Percentiles rank a stretch among this genome's conserved stretches.
phyloP scores from a whole-genome alignment of 495 filamentous ascomycete genomes.

The Daldinia loculata region DNA sequence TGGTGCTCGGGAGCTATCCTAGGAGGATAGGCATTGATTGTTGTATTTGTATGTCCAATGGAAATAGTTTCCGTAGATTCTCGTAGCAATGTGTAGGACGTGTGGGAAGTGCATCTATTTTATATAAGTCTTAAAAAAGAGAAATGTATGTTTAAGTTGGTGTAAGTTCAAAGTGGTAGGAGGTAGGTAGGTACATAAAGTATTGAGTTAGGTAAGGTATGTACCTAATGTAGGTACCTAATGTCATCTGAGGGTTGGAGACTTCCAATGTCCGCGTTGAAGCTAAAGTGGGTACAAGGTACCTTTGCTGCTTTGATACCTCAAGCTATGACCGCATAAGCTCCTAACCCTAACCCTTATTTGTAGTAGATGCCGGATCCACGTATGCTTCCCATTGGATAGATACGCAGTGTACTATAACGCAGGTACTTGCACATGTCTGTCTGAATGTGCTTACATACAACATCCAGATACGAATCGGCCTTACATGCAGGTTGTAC shows the following conservation, averaged over 20 bases:
- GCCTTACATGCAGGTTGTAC: too few relatives aligned
- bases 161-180: background rate
- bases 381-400: background rate
- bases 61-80: background rate
- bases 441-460: background rate
- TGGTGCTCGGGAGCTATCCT: slow-evolving; percentile 55
- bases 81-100: background rate
- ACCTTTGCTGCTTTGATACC: too few relatives aligned
- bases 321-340: background rate
- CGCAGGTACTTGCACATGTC: background rate
- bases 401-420: background rate
- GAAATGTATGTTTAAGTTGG: background rate
- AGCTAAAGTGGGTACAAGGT: too few relatives aligned
- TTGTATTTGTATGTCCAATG: background rate
- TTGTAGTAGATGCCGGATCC: background rate
- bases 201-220: background rate
- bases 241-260: background rate
- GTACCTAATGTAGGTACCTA: background rate
- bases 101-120: too few relatives aligned
- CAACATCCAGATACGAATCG: too few relatives aligned
- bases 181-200: background rate
- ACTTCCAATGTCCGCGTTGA: too few relatives aligned
- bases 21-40: slow-evolving; percentile 21
- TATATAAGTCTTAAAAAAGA: background rate
- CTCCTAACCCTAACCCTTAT: background rate